phyloP scores from a whole-genome alignment of 1,284 basidiomycete species.

The Sporisorium sorghi region DNA sequence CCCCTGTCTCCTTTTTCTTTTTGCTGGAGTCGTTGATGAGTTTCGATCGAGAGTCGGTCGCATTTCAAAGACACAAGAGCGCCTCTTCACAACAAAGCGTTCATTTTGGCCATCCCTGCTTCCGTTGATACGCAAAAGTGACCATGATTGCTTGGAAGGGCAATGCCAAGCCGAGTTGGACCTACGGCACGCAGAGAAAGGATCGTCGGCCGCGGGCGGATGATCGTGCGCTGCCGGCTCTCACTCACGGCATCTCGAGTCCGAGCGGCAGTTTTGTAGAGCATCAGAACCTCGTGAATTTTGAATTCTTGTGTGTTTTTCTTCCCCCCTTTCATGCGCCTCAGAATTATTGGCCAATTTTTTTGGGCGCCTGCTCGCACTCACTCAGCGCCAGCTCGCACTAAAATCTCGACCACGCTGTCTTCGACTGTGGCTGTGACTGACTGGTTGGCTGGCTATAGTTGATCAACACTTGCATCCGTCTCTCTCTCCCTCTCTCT shows the following conservation, averaged over 20 bases:
- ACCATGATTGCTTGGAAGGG: no score
- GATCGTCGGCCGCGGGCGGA: no score
- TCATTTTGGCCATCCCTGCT: no score
- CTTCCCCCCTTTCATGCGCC: background rate
- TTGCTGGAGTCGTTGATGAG: background rate
- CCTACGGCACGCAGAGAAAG: no score
- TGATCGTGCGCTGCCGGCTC: no score
- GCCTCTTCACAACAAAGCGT: background rate
- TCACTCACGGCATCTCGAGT: background rate
- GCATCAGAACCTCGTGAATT: background rate
- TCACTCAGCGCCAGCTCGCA: background rate
- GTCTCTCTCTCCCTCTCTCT: no score
- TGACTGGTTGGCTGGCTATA: no score
- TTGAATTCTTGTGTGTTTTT: background rate
- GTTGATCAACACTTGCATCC: background rate
- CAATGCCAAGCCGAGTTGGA: background rate
- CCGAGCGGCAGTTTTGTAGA: background rate
- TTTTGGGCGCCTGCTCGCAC: background rate
- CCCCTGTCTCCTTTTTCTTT: background rate
- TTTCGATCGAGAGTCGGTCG: slow-evolving; percentile 1
- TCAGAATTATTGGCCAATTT: background rate
- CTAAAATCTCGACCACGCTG: background rate
- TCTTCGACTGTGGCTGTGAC: no score
- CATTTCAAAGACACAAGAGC: no score
- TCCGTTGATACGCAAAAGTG: no score